phyloP scores from a whole-genome alignment of 495 filamentous ascomycete species.

The Talaromyces proteolyticus region DNA sequence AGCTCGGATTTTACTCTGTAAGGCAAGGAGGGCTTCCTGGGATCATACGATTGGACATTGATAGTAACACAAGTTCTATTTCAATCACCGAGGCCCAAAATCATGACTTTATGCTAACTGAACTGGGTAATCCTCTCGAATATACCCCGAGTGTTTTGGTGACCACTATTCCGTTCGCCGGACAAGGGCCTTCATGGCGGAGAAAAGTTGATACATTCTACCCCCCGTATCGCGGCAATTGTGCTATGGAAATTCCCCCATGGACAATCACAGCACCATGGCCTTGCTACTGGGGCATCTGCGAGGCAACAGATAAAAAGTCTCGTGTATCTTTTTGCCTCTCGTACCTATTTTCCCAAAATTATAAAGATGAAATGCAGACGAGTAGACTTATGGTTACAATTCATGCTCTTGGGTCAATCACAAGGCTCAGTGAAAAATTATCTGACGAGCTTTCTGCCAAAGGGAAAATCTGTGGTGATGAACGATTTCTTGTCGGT shows the following conservation, averaged over 20 bases:
- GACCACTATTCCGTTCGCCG: constrained; percentile 50
- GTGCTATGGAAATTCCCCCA: constrained; percentile 20
- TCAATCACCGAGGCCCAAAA: constrained; percentile 41
- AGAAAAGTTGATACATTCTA: constrained; percentile 36
- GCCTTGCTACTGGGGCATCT: constrained; percentile 38
- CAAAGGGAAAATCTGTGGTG: constrained; percentile 52
- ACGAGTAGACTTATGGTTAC: constrained; percentile 11
- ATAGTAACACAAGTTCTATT: constrained; percentile 31
- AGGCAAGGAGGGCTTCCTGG: constrained; percentile 49
- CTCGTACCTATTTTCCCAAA: constrained; percentile 23
- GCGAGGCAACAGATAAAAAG: constrained; percentile 43
- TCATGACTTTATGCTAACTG: constrained; percentile 25
- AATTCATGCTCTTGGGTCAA: constrained; percentile 28
- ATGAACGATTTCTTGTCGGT: constrained; percentile 59
- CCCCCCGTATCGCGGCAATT: constrained; percentile 31
- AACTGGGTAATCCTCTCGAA: constrained; percentile 16
- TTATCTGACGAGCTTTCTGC: constrained; percentile 46
- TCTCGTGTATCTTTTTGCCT: constrained; percentile 52
- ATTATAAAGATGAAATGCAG: neutral
- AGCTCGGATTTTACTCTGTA: constrained; percentile 52
- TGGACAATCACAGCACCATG: constrained; percentile 16
- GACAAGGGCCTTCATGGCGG: constrained; percentile 48
- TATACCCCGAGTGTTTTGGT: constrained; percentile 37
- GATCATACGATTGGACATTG: constrained; percentile 49
- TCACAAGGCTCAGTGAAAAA: constrained; percentile 32